Evolutionary conservation across 331 rosid genomes (phyloP).

Genomic region (Cucumis variabilis): DNA sequence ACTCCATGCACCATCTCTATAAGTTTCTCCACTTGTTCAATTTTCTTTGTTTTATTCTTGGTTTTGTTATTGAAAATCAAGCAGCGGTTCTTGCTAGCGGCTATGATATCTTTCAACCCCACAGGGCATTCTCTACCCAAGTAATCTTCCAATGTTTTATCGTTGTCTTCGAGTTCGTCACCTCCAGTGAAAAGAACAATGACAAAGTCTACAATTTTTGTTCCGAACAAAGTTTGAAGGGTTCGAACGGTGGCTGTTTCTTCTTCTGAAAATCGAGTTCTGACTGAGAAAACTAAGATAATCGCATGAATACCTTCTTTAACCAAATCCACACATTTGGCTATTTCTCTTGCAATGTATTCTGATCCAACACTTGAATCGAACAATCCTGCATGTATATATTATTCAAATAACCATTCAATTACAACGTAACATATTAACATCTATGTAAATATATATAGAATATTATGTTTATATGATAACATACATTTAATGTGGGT

Average conservation of each 20-base stretch:
- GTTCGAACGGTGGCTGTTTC: slow-evolving; percentile 71
- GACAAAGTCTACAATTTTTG: slow-evolving; percentile 73
- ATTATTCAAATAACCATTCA: too few species aligned
- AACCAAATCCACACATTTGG: slow-evolving; percentile 75
- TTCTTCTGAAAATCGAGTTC: slow-evolving; percentile 79
- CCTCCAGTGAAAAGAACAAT: slow-evolving; percentile 21
- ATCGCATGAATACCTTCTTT: slow-evolving; percentile 93
- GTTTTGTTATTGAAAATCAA: slow-evolving; percentile 89
- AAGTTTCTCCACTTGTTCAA: slow-evolving; percentile 64
- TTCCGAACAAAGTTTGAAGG: slow-evolving; percentile 79
- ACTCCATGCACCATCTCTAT: slow-evolving; percentile 58
- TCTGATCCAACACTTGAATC: slow-evolving; percentile 37
- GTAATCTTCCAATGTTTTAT: slow-evolving; percentile 63
- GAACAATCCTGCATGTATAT: not conserved
- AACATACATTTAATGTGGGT: too few species aligned
- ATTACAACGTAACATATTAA: too few species aligned
- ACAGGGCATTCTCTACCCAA: slow-evolving; percentile 65
- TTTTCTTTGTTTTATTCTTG: slow-evolving; percentile 59
- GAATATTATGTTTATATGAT: too few species aligned
- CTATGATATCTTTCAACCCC: slow-evolving; percentile 73
- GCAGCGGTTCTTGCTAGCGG: slow-evolving; percentile 59
- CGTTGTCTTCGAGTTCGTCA: slow-evolving; percentile 56
- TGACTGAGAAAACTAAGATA: slow-evolving; percentile 71
- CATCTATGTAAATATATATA: too few species aligned
- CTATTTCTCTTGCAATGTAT: slow-evolving; percentile 77